Conservation (phyloP, 768 basidiomycete genomes). For the Fomitopsis pulvina region DNA sequence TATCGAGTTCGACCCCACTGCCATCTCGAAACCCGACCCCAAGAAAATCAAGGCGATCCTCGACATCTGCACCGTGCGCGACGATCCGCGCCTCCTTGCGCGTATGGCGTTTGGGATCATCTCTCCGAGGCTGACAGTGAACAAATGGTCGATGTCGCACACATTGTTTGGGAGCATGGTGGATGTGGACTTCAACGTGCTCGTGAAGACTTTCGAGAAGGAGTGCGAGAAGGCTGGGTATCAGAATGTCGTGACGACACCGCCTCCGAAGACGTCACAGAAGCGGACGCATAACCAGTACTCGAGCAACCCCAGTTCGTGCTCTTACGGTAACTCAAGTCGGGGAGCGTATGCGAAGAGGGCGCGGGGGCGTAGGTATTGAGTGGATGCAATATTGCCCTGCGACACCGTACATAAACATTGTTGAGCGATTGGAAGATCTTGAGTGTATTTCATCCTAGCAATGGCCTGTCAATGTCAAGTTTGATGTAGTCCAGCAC, state of each 20-base stretch:
- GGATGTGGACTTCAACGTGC: conserved; percentile 31
- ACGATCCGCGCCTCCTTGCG: conserved; percentile 43
- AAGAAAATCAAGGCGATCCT: conserved; percentile 31
- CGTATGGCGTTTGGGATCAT: conserved; percentile 45
- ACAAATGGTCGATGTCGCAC: conserved; percentile 35
- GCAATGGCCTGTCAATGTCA: too few relatives aligned
- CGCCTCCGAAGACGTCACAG: conserved; percentile 8
- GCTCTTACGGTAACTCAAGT: conserved; percentile 5
- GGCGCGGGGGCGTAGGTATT: conserved; percentile 4
- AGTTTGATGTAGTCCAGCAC: too few relatives aligned
- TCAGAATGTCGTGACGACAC: conserved; percentile 5
- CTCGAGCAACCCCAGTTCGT: conserved; percentile 1
- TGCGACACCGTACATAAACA: too few relatives aligned
- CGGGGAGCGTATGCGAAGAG: conserved; percentile 9
- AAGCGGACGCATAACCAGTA: conserved; percentile 17
- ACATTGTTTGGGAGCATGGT: conserved; percentile 40
- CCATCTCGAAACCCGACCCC: conserved; percentile 20
- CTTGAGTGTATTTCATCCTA: too few relatives aligned
- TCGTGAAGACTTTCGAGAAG: conserved; percentile 34
- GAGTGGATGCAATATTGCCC: too few relatives aligned
- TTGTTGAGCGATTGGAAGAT: too few relatives aligned
- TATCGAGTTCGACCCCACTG: conserved; percentile 24
- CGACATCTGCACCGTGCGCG: conserved; percentile 36
- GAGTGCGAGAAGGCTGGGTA: conserved; percentile 35
- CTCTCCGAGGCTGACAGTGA: conserved; percentile 35